These are phyloP conservation scores for Trichomonas gallinae DNA, from an alignment of 208 protist genomes.

Conservation along the genomic window DNA sequence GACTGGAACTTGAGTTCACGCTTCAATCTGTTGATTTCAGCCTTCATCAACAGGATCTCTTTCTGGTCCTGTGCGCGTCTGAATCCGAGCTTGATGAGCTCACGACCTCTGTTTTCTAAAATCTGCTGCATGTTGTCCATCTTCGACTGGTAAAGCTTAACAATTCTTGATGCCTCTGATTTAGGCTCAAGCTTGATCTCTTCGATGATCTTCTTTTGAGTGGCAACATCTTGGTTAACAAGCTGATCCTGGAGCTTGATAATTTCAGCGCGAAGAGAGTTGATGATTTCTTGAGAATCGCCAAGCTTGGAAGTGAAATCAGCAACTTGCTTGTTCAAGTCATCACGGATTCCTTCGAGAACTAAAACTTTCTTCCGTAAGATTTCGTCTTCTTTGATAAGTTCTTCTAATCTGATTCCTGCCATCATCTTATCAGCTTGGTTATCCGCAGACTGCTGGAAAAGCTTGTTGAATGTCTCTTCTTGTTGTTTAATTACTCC, in stretches of 20 bases:
- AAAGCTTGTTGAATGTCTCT: not conserved
- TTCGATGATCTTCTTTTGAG: not conserved
- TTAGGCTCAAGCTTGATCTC: not conserved
- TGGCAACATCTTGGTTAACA: not conserved
- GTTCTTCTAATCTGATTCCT: not conserved
- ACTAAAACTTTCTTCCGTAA: not conserved
- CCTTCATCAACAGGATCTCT: not conserved
- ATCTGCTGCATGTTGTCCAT: not conserved
- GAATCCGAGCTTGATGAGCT: not conserved
- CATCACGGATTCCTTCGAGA: not conserved
- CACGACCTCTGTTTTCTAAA: not conserved
- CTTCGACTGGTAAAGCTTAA: not conserved
- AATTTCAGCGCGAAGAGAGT: not conserved
- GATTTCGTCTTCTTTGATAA: not conserved
- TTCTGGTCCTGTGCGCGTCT: not conserved
- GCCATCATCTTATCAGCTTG: not conserved
- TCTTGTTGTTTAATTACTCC: not conserved
- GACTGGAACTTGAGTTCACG: not conserved
- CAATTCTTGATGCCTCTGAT: not conserved
- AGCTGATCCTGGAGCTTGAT: not conserved
- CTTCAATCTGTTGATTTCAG: not conserved
- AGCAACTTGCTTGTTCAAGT: not conserved
- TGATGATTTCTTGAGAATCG: not conserved
- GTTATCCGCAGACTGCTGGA: not conserved
- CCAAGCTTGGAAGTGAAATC: not conserved